Evolutionary conservation across 2,329 filamentous ascomycete species (phyloP), one percentile per base, ranked within the genome.

Genomic region (Xylaria sp.): DNA sequence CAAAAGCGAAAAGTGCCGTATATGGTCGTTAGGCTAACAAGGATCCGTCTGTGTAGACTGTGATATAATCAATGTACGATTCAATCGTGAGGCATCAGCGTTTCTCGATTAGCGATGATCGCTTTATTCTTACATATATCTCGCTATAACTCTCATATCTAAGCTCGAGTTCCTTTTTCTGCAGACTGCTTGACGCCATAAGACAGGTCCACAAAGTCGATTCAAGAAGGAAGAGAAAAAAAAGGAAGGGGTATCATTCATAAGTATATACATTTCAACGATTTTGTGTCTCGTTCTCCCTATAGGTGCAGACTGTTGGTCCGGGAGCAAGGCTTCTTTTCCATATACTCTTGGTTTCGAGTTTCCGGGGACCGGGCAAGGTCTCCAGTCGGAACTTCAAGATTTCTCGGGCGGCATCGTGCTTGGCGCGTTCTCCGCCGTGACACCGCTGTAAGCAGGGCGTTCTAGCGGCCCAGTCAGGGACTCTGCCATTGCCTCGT

Each of bases 401-500:
- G 74, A 72, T 55, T 78, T 78, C 65, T 76, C 77, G 12, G 74
- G 56, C 1, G 77, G 77, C 76, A 78, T 81, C 56, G 83, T 82
- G 58, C 86, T 87, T 0, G 87, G 87, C 46, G 82, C 86, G 74
- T 90, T 88, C 77, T 89, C 88, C 65, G 88, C 86, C 52, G 88
- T 90, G 28, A 89, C 85, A 1, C 88, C 88, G 69, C 87, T 89
- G 78, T 92, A 94, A 15, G 89, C 89, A 34, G 91, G 89, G 75
- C 94, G 85, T 31, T 91, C 78, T 50, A 80, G 77, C 1, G 93
- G 92, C 44, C 88, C 91, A 0, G 84, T 80, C 70, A 96, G 81
- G 67, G 90, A 88, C 72, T 93, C 91, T 7, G 94, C 94, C 81
- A 98, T 91, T 13, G 94, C 94, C 80, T 98, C 94, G 81, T 97